phyloP scores from a whole-genome alignment of 2,329 filamentous ascomycete genomes.

The Shiraia sp. region DNA sequence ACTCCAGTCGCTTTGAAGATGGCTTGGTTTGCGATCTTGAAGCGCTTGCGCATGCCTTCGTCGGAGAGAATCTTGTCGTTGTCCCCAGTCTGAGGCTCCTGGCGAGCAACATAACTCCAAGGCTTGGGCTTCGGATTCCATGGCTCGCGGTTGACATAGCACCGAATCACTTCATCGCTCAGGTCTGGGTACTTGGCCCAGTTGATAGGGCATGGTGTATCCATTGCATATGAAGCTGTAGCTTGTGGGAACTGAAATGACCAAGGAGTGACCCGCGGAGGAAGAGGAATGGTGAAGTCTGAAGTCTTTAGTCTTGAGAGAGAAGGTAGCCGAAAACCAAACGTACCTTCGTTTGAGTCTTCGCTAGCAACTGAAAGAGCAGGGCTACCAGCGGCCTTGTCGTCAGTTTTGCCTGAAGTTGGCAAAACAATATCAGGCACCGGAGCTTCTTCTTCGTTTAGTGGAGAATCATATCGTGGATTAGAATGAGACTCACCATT shows the following conservation, averaged over 20 bases:
- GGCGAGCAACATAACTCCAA: not conserved
- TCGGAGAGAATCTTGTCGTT: not conserved
- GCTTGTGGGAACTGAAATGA: not conserved
- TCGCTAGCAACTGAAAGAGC: no score
- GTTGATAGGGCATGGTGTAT: not conserved
- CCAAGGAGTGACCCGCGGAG: not conserved
- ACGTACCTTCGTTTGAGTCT: no score
- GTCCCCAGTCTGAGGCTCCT: not conserved
- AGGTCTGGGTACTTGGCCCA: not conserved
- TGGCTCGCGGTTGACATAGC: not conserved
- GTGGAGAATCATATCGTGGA: no score
- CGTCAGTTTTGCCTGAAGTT: no score
- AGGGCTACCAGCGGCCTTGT: no score
- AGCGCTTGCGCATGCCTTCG: slow-evolving; percentile 16
- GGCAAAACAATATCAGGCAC: no score
- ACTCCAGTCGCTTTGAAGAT: slow-evolving; percentile 14
- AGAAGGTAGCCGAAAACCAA: no score
- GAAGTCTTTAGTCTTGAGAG: no score
- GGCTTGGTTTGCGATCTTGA: slow-evolving; percentile 7
- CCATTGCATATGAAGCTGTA: not conserved
- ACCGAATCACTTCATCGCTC: not conserved
- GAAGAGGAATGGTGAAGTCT: not conserved
- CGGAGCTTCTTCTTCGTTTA: no score
- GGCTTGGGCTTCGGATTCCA: not conserved
- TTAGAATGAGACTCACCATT: no score